Percentiles rank a stretch among this genome's conserved stretches.
phyloP scores from a whole-genome alignment of 305 asterid species.

The Andrographis paniculata region DNA sequence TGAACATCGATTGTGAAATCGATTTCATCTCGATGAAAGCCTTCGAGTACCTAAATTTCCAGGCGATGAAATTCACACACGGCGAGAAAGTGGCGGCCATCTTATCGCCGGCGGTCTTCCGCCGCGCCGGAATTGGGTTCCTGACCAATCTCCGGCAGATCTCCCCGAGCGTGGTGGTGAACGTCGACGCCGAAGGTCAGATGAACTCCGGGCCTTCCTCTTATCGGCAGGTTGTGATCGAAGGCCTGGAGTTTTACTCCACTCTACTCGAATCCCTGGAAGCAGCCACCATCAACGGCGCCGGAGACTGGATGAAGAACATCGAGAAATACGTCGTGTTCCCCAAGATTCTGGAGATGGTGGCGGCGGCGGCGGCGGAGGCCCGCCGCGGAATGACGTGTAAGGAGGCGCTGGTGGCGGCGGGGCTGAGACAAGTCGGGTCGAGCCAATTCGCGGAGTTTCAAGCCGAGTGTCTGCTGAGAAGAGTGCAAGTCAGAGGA shows the following conservation, averaged over 20 bases:
- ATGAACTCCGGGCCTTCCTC: conserved; percentile 46
- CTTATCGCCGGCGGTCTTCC: conserved; percentile 62
- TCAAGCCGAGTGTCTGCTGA: conserved; percentile 75
- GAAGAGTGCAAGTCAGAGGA: conserved; percentile 64
- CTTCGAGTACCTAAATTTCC: conserved; percentile 60
- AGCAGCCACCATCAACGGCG: conserved; percentile 44
- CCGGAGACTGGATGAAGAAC: conserved; percentile 51
- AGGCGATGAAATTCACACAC: conserved; percentile 56
- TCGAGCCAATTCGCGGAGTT: conserved; percentile 71
- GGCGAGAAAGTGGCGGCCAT: conserved; percentile 67
- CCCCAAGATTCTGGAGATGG: conserved; percentile 61
- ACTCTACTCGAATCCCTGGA: conserved; percentile 72
- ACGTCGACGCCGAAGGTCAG: conserved; percentile 65
- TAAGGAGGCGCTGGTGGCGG: conserved; percentile 76
- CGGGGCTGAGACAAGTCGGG: conserved; percentile 70
- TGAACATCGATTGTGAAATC: conserved; percentile 55
- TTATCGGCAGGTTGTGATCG: conserved; percentile 63
- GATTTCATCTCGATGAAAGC: conserved; percentile 48
- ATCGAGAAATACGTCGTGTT: conserved; percentile 64
- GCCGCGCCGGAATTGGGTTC: conserved; percentile 59
- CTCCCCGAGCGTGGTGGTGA: conserved; percentile 77
- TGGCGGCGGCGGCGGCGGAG: conserved; percentile 33
- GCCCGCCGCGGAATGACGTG: conserved; percentile 45
- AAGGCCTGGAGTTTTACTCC: conserved; percentile 81
- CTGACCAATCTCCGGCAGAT: conserved; percentile 58